Conservation (phyloP, 495 filamentous ascomycete genomes). For the Podospora didyma region DNA sequence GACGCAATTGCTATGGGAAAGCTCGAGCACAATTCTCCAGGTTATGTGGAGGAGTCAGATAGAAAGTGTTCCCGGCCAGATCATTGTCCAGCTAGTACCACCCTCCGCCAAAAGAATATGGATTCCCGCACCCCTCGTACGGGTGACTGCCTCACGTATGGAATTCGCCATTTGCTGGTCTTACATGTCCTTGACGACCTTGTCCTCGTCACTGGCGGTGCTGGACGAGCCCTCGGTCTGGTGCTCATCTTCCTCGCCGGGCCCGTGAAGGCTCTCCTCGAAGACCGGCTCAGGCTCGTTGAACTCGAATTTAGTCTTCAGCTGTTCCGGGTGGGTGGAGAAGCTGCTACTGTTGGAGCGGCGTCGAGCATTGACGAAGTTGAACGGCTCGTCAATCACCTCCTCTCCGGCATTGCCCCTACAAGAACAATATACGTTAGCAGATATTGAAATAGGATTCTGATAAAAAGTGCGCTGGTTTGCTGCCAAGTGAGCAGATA, state of each 20-base stretch:
- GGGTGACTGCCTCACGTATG: conserved; percentile 17
- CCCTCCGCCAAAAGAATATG: conserved; percentile 24
- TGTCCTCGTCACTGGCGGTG: conserved; percentile 34
- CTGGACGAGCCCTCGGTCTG: conserved; percentile 53
- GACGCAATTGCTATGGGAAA: conserved; percentile 6
- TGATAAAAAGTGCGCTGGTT: no score
- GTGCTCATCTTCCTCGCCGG: conserved; percentile 43
- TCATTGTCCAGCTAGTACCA: conserved; percentile 10
- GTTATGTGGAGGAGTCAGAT: conserved; percentile 22
- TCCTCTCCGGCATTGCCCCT: conserved; percentile 87
- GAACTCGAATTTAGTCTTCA: conserved; percentile 89
- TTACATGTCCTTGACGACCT: conserved; percentile 29
- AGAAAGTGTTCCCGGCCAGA: conserved; percentile 19
- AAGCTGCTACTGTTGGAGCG: conserved; percentile 84
- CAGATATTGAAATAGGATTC: background rate
- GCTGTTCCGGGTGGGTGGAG: conserved; percentile 54
- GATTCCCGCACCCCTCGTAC: conserved; percentile 22
- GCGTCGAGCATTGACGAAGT: conserved; percentile 79
- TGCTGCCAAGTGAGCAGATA: no score
- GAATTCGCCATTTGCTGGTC: conserved; percentile 2
- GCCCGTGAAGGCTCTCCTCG: conserved; percentile 74
- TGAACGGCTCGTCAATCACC: conserved; percentile 73
- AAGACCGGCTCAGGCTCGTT: conserved; percentile 82
- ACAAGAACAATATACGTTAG: conserved; percentile 10
- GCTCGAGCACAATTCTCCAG: conserved; percentile 8